Evolutionary conservation across 805 yeast species (phyloP).

Genomic region (Hanseniaspora occidentalis): DNA sequence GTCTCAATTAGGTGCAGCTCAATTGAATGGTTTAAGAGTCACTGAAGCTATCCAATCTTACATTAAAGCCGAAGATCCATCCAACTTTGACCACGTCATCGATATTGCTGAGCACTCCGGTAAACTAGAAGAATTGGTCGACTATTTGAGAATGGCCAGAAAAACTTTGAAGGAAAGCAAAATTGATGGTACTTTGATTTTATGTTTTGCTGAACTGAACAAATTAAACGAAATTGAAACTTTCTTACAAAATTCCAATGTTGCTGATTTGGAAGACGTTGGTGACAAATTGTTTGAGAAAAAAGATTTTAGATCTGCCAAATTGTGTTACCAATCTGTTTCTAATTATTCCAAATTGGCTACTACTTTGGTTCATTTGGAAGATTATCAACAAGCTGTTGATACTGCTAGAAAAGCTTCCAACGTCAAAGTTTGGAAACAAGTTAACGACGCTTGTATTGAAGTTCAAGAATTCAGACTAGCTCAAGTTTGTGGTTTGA

Average conservation of each 20-base stretch:
- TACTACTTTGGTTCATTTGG: slow-evolving; percentile 84
- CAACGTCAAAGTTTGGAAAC: slow-evolving; percentile 89
- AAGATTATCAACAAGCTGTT: slow-evolving; percentile 92
- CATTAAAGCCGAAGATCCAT: slow-evolving; percentile 82
- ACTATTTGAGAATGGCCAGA: slow-evolving; percentile 85
- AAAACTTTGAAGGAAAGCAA: slow-evolving; percentile 79
- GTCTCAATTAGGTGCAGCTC: slow-evolving; percentile 94
- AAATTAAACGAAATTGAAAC: slow-evolving; percentile 71
- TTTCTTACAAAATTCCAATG: slow-evolving; percentile 76
- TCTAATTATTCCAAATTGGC: slow-evolving; percentile 95
- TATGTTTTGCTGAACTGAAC: slow-evolving; percentile 72
- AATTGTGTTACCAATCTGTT: slow-evolving; percentile 68
- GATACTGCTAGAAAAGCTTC: slow-evolving; percentile 98
- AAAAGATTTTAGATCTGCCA: slow-evolving; percentile 85
- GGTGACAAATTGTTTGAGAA: slow-evolving; percentile 84
- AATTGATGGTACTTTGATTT: slow-evolving; percentile 84
- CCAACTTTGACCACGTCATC: slow-evolving; percentile 80
- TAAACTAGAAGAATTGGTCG: slow-evolving; percentile 83
- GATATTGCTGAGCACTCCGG: slow-evolving; percentile 95
- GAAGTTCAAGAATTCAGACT: slow-evolving; percentile 89
- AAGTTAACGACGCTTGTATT: slow-evolving; percentile 93
- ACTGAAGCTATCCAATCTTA: slow-evolving; percentile 88
- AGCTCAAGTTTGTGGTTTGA: slow-evolving; percentile 97
- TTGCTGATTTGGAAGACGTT: slow-evolving; percentile 80
- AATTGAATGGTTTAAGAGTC: slow-evolving; percentile 82